Percentiles rank a stretch among this genome's conserved stretches.
These are phyloP conservation scores for Penicillium tannophilum DNA, from an alignment of 495 filamentous ascomycete species.

Conservation along the genomic window DNA sequence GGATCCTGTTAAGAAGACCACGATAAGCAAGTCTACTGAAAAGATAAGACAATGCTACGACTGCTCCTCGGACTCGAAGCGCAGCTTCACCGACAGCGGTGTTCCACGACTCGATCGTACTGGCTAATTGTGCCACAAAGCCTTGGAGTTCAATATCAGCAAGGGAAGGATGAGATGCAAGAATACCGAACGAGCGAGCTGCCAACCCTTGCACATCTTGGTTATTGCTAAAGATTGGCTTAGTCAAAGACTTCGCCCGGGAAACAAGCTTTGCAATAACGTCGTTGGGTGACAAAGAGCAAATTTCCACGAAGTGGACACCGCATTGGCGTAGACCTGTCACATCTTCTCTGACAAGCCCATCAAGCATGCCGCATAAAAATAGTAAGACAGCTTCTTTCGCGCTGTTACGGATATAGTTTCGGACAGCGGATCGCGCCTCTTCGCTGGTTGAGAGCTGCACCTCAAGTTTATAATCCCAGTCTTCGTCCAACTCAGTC, in stretches of 20 bases:
- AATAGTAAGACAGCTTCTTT: constrained; percentile 42
- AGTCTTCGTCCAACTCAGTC: constrained; percentile 72
- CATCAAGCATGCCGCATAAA: constrained; percentile 58
- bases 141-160: constrained; percentile 32
- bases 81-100: constrained; percentile 61
- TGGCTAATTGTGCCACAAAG: constrained; percentile 45
- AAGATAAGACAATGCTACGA: constrained; percentile 59
- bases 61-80: constrained; percentile 61
- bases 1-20: constrained; percentile 29
- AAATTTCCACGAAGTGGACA: constrained; percentile 65
- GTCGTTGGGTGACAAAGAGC: constrained; percentile 59
- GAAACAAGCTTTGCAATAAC: constrained; percentile 52
- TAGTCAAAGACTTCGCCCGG: constrained; percentile 52
- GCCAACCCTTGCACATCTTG: constrained; percentile 61
- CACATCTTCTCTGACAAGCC: constrained; percentile 53
- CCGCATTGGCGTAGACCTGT: constrained; percentile 56
- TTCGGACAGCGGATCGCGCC: constrained; percentile 59
- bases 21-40: constrained; percentile 61
- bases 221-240: constrained; percentile 69
- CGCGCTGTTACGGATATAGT: constrained; percentile 42
- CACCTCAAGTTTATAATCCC: constrained; percentile 78
- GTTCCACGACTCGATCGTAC: constrained; percentile 50
- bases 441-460: constrained; percentile 64
- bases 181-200: constrained; percentile 74
- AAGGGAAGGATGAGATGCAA: constrained; percentile 65